Evolutionary conservation across 2,329 filamentous ascomycete genomes (phyloP).

Genomic region (Aspergillus clavatus): DNA sequence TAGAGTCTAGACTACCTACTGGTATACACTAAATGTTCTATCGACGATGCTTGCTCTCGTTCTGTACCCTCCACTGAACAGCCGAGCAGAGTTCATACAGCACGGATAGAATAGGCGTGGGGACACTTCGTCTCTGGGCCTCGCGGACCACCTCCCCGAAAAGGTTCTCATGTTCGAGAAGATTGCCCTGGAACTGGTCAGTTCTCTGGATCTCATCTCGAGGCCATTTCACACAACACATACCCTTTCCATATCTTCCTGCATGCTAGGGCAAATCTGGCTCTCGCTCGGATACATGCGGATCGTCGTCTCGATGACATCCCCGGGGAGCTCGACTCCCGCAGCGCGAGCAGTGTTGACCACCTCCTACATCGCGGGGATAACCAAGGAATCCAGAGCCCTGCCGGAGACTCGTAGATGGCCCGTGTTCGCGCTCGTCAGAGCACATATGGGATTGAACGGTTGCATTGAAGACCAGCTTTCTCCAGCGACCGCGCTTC

Average conservation of each 20-base stretch:
- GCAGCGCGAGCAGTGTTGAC: slow-evolving; percentile 41
- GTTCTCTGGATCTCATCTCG: neutral
- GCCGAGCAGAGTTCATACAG: slow-evolving; percentile 3
- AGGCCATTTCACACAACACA: neutral
- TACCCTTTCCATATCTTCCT: slow-evolving; percentile 37
- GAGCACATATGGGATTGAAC: slow-evolving; percentile 52
- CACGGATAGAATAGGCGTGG: slow-evolving; percentile 23
- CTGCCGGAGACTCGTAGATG: slow-evolving; percentile 45
- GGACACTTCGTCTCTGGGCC: slow-evolving; percentile 43
- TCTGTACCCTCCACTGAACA: slow-evolving; percentile 4
- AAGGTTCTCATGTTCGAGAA: slow-evolving; percentile 52
- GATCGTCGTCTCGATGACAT: slow-evolving; percentile 45
- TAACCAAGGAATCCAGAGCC: slow-evolving; percentile 47
- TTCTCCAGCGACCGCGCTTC: slow-evolving; percentile 28
- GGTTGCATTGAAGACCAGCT: slow-evolving; percentile 48
- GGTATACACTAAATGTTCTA: too few species aligned
- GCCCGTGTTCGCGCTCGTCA: slow-evolving; percentile 49
- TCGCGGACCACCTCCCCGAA: slow-evolving; percentile 51
- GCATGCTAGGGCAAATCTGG: slow-evolving; percentile 39
- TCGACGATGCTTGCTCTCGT: too few species aligned
- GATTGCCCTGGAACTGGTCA: slow-evolving; percentile 42
- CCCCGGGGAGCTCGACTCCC: slow-evolving; percentile 42
- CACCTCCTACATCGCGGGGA: slow-evolving; percentile 48
- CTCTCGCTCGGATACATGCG: slow-evolving; percentile 45
- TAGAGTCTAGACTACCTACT: too few species aligned